Evolutionary conservation across 768 basidiomycete species (phyloP).

Genomic region (Pleurotus giganteus): DNA sequence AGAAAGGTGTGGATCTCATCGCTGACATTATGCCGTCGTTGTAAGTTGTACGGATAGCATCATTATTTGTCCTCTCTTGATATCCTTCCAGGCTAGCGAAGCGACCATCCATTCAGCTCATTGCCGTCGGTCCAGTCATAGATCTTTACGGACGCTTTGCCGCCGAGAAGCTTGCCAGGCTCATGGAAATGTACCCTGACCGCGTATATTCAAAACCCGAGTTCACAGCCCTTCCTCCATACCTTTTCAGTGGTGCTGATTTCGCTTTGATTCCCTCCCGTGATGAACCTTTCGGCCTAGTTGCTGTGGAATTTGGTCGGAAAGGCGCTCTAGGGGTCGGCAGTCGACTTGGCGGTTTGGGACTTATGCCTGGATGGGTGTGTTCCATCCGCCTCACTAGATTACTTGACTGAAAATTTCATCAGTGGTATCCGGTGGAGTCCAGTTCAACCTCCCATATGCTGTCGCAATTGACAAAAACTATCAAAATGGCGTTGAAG

Average conservation of each 20-base stretch:
- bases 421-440: slow-evolving; percentile 95
- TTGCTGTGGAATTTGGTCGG: slow-evolving; percentile 94
- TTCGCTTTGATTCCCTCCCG: slow-evolving; percentile 95
- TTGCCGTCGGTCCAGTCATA: slow-evolving; percentile 91
- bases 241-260: slow-evolving; percentile 92
- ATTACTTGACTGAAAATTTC: slow-evolving; percentile 3
- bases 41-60: slow-evolving; percentile 41
- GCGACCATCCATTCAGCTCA: slow-evolving; percentile 79
- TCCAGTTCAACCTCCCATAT: slow-evolving; percentile 91
- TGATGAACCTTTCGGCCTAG: slow-evolving; percentile 94
- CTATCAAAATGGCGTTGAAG: slow-evolving; percentile 91
- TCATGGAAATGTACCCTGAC: slow-evolving; percentile 95
- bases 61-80: slow-evolving; percentile 7
- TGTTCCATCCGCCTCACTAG: slow-evolving; percentile 24
- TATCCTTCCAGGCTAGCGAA: slow-evolving; percentile 66
- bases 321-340: slow-evolving; percentile 97
- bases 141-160: slow-evolving; percentile 95
- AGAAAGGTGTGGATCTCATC: slow-evolving; percentile 97
- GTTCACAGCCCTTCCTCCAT: slow-evolving; percentile 91
- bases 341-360: slow-evolving; percentile 89
- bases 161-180: slow-evolving; percentile 86
- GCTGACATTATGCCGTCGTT: slow-evolving; percentile 92
- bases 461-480: slow-evolving; percentile 92
- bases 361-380: slow-evolving; percentile 98
- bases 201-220: slow-evolving; percentile 96